Evolutionary conservation across 306 rosid genomes (phyloP), one percentile per base, ranked within the genome.

Genomic region (Prunus mume): DNA sequence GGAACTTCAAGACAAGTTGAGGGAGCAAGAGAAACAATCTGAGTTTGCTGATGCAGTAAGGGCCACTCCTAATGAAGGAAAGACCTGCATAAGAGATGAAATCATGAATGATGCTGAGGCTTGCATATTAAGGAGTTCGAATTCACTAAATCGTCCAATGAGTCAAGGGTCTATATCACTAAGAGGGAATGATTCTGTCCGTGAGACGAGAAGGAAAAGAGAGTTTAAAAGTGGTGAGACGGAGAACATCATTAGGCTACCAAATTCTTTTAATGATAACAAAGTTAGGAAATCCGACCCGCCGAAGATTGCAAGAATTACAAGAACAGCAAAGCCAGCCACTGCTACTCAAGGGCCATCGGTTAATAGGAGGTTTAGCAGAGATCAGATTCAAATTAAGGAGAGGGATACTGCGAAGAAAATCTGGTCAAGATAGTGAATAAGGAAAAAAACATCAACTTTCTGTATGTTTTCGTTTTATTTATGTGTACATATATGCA

Each of bases 281-380:
- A 93, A 77, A 76, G 56, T 86, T 27, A 66, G 96, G 87, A 93
- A 90, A 83, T 93, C 97, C 65, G 96, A 93, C 65, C 97, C 97
- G 12, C 91, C 96, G 17, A 90, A 34, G 77, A 58, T 88, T 77
- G 76, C 86, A 46, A 85, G 91, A 65, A 24, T 84, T 57, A 82
- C 72, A 49, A 93, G 90, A 77, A 66, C 92, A 79, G 67, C 84
- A 55, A 90, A 68, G 82, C 86, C 92, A 46, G 81, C 73, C 56
- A 72, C 67, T 78, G 81, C 85, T 51, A 10, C 83, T 76, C 93
- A 87, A 83, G 88, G 83, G 27, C 83, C 92, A 20, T 76, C 86
- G 77, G 84, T 85, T 73, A 89, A 86, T 73, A 93, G 88, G 91
- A 86, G 86, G 78, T 30, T 72, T 38, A 65, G 19, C 25, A 90